Percentiles rank a stretch among this genome's conserved stretches.
phyloP scores from a whole-genome alignment of 1,284 basidiomycete genomes.

The Stygiomarasmius scandens region DNA sequence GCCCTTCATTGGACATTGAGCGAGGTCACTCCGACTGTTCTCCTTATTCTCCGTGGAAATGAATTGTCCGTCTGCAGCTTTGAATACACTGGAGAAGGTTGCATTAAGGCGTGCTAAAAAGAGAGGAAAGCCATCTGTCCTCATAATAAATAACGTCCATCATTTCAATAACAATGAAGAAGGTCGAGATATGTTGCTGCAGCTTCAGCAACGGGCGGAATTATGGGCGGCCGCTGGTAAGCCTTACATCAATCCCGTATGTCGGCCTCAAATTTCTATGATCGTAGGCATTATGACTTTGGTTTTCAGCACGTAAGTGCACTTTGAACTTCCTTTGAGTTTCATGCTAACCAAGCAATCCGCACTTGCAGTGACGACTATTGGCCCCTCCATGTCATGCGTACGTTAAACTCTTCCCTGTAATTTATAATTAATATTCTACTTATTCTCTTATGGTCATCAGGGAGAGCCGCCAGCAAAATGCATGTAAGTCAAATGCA shows the following conservation, averaged over 20 bases:
- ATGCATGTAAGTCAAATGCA: slow-evolving; percentile 57
- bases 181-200: slow-evolving; percentile 75
- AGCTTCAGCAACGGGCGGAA: slow-evolving; percentile 84
- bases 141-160: slow-evolving; percentile 81
- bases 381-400: slow-evolving; percentile 73
- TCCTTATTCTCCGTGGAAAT: neutral
- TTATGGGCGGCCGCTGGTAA: slow-evolving; percentile 80
- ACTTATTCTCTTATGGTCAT: slow-evolving; percentile 8
- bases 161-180: slow-evolving; percentile 81
- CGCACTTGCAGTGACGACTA: slow-evolving; percentile 63
- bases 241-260: slow-evolving; percentile 22
- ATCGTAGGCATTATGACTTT: slow-evolving; percentile 71
- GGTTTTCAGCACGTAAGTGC: slow-evolving; percentile 74
- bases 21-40: slow-evolving; percentile 51
- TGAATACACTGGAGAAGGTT: slow-evolving; percentile 88
- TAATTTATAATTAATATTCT: slow-evolving; percentile 1
- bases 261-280: slow-evolving; percentile 1
- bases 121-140: slow-evolving; percentile 68
- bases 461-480: slow-evolving; percentile 71
- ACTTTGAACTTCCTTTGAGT: neutral
- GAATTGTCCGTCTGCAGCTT: slow-evolving; percentile 39
- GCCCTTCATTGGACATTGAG: slow-evolving; percentile 82
- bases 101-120: slow-evolving; percentile 64
- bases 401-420: slow-evolving; percentile 40
- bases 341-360: slow-evolving; percentile 13